phyloP scores from a whole-genome alignment of 225 moss, liverwort and hornwort species.

The Polytrichum commune region DNA sequence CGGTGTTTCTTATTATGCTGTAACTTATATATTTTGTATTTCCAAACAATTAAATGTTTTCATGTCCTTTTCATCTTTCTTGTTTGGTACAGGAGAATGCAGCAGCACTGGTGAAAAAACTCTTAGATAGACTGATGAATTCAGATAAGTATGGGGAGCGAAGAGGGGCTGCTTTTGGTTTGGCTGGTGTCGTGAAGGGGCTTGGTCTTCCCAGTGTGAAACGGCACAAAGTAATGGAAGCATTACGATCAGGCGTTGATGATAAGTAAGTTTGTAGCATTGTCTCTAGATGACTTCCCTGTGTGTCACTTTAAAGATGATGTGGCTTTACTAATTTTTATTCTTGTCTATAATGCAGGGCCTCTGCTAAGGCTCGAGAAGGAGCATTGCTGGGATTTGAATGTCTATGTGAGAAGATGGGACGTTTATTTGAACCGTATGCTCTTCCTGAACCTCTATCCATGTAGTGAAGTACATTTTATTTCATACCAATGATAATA shows the following conservation, averaged over 20 bases:
- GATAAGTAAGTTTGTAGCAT: constrained; percentile 59
- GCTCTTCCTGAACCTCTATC: constrained; percentile 11
- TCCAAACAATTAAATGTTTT: no score
- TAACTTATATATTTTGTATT: no score
- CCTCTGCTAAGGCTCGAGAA: constrained; percentile 89
- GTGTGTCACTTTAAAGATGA: no score
- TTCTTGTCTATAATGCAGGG: constrained; percentile 40
- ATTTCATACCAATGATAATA: no score
- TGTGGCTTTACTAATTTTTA: no score
- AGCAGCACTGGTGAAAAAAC: constrained; percentile 47
- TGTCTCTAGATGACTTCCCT: background rate
- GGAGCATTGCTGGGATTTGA: constrained; percentile 91
- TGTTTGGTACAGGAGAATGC: constrained; percentile 73
- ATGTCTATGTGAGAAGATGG: constrained; percentile 96
- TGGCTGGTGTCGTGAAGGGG: constrained; percentile 96
- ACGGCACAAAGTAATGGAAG: constrained; percentile 74
- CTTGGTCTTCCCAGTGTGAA: constrained; percentile 90
- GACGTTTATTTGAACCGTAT: constrained; percentile 98
- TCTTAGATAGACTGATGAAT: constrained; percentile 64
- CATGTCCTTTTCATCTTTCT: background rate
- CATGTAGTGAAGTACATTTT: no score
- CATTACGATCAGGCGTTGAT: constrained; percentile 76
- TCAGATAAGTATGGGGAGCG: constrained; percentile 97
- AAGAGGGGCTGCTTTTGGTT: constrained; percentile 96
- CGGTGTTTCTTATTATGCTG: no score